phyloP scores from a whole-genome alignment of 139 green algal species.

The Chlamydomonas schloesseri region DNA sequence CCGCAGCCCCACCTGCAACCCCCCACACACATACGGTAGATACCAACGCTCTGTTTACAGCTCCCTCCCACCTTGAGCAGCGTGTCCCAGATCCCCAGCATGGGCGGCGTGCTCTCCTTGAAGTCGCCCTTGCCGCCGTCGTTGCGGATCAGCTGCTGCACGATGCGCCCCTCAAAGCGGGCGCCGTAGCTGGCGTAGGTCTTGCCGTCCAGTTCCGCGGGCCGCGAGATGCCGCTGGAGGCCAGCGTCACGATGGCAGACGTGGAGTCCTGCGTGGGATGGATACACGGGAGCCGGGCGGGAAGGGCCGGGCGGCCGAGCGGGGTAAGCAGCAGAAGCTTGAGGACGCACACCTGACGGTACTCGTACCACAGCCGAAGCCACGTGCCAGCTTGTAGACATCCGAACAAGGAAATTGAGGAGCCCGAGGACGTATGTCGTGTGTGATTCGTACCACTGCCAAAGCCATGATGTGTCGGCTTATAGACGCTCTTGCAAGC shows the following conservation, averaged over 20 bases:
- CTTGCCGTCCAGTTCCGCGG: constrained; percentile 83
- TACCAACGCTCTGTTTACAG: too few relatives aligned
- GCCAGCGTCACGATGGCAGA: constrained; percentile 85
- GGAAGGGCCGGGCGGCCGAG: neutral
- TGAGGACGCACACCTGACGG: neutral
- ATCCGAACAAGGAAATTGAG: too few relatives aligned
- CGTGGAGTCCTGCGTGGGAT: constrained; percentile 51
- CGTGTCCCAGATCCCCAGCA: constrained; percentile 90
- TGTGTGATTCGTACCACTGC: too few relatives aligned
- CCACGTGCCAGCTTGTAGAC: neutral
- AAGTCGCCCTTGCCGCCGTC: constrained; percentile 87
- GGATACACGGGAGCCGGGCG: too few relatives aligned
- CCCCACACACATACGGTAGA: too few relatives aligned
- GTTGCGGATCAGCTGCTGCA: constrained; percentile 80
- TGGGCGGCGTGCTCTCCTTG: constrained; percentile 74
- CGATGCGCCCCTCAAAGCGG: constrained; percentile 77
- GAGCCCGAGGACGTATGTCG: too few relatives aligned
- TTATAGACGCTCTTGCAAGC: too few relatives aligned
- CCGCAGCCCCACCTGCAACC: too few relatives aligned
- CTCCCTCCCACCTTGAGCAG: constrained; percentile 72
- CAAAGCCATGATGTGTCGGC: too few relatives aligned
- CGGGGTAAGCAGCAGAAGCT: neutral
- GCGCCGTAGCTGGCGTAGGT: constrained; percentile 83
- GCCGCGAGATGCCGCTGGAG: constrained; percentile 59
- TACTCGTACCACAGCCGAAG: neutral